These are phyloP conservation scores for Diophrys sp. DNA, from an alignment of 73 alveolate species.

Conservation along the genomic window DNA sequence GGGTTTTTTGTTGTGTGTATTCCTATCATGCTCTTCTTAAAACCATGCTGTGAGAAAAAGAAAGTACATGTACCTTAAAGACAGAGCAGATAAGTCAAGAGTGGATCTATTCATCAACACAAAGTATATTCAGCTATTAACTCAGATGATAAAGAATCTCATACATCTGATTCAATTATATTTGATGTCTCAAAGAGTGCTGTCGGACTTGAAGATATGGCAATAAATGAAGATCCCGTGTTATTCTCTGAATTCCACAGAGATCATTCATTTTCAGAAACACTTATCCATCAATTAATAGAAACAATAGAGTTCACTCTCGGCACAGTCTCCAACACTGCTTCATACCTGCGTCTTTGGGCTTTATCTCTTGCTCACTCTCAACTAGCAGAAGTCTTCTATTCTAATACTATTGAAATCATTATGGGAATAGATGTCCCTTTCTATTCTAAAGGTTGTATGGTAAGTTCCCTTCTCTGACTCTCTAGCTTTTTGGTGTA, in stretches of 20 bases:
- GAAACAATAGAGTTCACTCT: slow-evolving; percentile 97
- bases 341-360: slow-evolving; percentile 98
- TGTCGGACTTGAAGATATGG: neutral
- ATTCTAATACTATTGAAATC: slow-evolving; percentile 70
- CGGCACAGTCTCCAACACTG: slow-evolving; percentile 97
- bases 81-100: slow-evolving; percentile 46
- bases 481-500: slow-evolving; percentile 51
- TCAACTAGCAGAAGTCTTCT: slow-evolving; percentile 94
- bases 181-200: neutral
- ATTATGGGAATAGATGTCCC: neutral
- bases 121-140: neutral
- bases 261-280: slow-evolving; percentile 78
- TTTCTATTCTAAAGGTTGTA: slow-evolving; percentile 63
- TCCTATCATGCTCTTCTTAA: slow-evolving; percentile 86
- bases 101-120: too few relatives aligned
- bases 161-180: slow-evolving; percentile 20
- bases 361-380: slow-evolving; percentile 99
- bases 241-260: slow-evolving; percentile 55
- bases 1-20: slow-evolving; percentile 59
- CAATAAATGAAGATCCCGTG: neutral
- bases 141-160: slow-evolving; percentile 18
- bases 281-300: slow-evolving; percentile 91
- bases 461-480: slow-evolving; percentile 52
- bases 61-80: slow-evolving; percentile 30
- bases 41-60: slow-evolving; percentile 70